Evolutionary conservation across 1,139 yeast genomes (phyloP).

Genomic region (Kurtzmaniella quercitrusa): DNA sequence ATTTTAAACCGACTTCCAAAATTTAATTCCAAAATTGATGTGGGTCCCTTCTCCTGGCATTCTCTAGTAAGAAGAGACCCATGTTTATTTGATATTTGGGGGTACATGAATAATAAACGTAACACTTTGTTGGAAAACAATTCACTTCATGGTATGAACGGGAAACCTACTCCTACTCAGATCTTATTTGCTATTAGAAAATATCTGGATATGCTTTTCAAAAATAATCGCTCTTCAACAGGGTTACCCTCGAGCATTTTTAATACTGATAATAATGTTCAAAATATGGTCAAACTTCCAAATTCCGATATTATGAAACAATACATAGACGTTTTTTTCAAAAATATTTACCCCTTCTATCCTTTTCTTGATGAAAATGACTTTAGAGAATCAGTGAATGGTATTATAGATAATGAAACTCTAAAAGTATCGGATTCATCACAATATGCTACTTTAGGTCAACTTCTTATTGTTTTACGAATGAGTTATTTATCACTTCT

Average conservation of each 20-base stretch:
- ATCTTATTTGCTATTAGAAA: constrained; percentile 5
- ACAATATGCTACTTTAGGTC: constrained; percentile 23
- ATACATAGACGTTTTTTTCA: constrained; percentile 33
- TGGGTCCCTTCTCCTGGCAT: constrained; percentile 32
- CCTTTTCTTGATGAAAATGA: constrained; percentile 38
- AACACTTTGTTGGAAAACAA: neutral
- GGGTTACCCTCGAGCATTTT: neutral
- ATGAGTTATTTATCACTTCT: constrained; percentile 20
- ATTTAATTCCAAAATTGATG: constrained; percentile 1
- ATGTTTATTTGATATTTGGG: constrained; percentile 17
- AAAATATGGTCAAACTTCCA: constrained; percentile 22
- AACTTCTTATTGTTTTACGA: constrained; percentile 18
- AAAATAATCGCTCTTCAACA: constrained; percentile 3
- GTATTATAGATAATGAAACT: constrained; percentile 9
- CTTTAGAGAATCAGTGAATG: constrained; percentile 7
- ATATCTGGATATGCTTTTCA: constrained; percentile 5
- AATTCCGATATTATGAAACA: constrained; percentile 31
- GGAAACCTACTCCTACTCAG: constrained; percentile 11
- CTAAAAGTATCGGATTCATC: constrained; percentile 13
- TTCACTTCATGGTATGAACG: constrained; percentile 8
- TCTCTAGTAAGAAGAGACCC: constrained; percentile 37
- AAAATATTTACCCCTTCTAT: constrained; percentile 31
- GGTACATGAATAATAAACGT: neutral
- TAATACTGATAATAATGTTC: neutral
- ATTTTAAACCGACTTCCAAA: neutral